These are phyloP conservation scores for Yamadazyma akitaensis DNA, from an alignment of 805 yeast species.

Conservation along the genomic window DNA sequence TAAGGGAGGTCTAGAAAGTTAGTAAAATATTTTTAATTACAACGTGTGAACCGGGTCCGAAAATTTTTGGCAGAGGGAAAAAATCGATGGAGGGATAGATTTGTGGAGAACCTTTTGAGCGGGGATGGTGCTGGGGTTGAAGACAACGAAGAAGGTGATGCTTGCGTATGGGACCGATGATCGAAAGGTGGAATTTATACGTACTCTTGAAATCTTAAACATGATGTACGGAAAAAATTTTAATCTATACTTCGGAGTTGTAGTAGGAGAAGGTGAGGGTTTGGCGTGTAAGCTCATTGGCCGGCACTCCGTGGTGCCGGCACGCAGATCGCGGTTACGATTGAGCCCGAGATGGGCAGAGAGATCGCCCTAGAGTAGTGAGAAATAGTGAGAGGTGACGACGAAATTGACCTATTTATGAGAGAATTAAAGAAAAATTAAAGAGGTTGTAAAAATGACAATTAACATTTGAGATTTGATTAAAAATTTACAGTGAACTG, in stretches of 20 bases:
- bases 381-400: background rate
- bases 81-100: too few species aligned
- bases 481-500: too few species aligned
- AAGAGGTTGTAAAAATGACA: too few species aligned
- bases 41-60: conserved; percentile 1
- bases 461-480: too few species aligned
- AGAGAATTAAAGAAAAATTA: too few species aligned
- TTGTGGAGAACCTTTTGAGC: too few species aligned
- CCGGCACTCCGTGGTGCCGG: conserved; percentile 1
- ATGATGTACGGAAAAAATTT: conserved; percentile 6
- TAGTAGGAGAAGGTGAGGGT: conserved; percentile 6
- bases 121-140: too few species aligned
- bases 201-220: conserved; percentile 10
- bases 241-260: conserved; percentile 10
- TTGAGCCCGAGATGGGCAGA: background rate
- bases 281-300: conserved; percentile 2
- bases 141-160: too few species aligned
- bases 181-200: background rate
- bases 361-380: background rate
- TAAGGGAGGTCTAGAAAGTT: conserved; percentile 28
- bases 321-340: conserved; percentile 5
- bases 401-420: too few species aligned
- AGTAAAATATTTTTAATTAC: background rate
- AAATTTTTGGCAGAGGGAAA: background rate
- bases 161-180: background rate